These are phyloP conservation scores for Acanthamoeba lenticulata DNA, from an alignment of 208 protist species.

Conservation along the genomic window DNA sequence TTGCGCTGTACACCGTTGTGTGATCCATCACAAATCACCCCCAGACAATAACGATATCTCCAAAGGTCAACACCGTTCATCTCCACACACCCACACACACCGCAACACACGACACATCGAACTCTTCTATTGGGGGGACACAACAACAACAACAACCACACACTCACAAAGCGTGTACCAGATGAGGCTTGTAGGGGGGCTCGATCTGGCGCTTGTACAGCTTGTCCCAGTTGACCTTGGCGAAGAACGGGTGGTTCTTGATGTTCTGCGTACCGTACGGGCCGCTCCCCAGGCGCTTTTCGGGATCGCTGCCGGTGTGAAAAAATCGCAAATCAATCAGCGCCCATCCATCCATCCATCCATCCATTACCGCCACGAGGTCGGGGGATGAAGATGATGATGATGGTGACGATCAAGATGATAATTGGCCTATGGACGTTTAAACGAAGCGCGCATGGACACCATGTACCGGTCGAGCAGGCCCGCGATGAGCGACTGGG, in stretches of 20 bases:
- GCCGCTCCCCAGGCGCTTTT: constrained; percentile 70
- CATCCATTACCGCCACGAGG: neutral
- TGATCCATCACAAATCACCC: neutral
- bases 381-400: too few relatives aligned
- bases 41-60: neutral
- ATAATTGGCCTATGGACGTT: too few relatives aligned
- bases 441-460: neutral
- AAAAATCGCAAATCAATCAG: neutral
- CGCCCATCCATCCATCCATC: constrained; percentile 25
- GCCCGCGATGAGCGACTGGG: constrained; percentile 74
- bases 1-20: constrained; percentile 5
- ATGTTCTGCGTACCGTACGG: constrained; percentile 75
- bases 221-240: constrained; percentile 80
- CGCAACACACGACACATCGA: neutral
- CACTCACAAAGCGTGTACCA: constrained; percentile 38
- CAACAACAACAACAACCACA: too few relatives aligned
- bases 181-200: constrained; percentile 79
- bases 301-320: constrained; percentile 51
- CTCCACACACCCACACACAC: too few relatives aligned
- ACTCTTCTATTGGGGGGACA: neutral
- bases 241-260: constrained; percentile 82
- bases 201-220: constrained; percentile 77
- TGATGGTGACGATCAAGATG: too few relatives aligned
- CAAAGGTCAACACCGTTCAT: too few relatives aligned
- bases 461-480: neutral